Evolutionary conservation across 768 basidiomycete genomes (phyloP).

Genomic region (Glaciozyma martinii): DNA sequence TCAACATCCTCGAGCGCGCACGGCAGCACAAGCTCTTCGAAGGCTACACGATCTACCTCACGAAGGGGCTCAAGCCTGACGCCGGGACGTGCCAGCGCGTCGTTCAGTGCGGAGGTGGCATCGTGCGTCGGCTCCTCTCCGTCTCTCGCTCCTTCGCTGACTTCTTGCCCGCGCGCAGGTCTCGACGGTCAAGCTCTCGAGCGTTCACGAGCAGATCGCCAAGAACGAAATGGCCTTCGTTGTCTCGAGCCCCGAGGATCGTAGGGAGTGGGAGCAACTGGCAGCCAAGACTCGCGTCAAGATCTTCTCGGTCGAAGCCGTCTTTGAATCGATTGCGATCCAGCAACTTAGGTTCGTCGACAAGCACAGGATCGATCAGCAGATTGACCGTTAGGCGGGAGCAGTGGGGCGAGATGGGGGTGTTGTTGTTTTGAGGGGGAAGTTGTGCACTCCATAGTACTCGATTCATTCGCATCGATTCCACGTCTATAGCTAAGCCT

Average conservation of each 20-base stretch:
- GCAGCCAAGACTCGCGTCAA: background rate
- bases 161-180: background rate
- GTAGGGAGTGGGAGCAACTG: background rate
- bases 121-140: constrained; percentile 43
- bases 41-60: constrained; percentile 65
- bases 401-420: too few species aligned
- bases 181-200: background rate
- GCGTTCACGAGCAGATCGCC: background rate
- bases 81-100: constrained; percentile 55
- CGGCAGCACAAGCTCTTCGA: constrained; percentile 55
- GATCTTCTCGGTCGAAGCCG: constrained; percentile 24
- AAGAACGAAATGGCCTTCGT: background rate
- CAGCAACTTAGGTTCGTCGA: constrained; percentile 1
- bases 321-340: constrained; percentile 10
- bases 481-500: background rate
- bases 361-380: background rate
- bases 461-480: too few species aligned
- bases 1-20: constrained; percentile 54
- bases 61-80: constrained; percentile 55
- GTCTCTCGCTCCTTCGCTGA: too few species aligned
- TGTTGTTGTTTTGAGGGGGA: too few species aligned
- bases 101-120: constrained; percentile 60
- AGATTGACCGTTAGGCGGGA: background rate
- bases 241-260: background rate
- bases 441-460: too few species aligned